Evolutionary conservation across 2,329 filamentous ascomycete genomes (phyloP).

Genomic region (Ceratocystis colombiana): DNA sequence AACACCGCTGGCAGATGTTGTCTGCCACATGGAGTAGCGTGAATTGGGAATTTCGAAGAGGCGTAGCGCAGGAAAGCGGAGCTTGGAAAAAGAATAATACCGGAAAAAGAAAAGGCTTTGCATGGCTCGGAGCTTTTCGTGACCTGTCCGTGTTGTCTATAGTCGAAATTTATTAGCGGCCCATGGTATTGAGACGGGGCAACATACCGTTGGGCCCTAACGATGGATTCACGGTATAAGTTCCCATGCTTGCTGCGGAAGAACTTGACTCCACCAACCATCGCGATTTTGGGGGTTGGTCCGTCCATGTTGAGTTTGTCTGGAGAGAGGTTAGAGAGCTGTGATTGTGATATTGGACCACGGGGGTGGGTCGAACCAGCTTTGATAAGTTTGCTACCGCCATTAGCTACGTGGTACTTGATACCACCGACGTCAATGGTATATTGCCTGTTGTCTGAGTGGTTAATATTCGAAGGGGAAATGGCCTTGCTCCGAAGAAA

Average conservation of each 20-base stretch:
- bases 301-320: slow-evolving; percentile 31
- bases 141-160: slow-evolving; percentile 38
- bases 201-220: slow-evolving; percentile 66
- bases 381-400: slow-evolving; percentile 74
- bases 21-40: slow-evolving; percentile 5
- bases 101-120: slow-evolving; percentile 59
- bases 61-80: slow-evolving; percentile 6
- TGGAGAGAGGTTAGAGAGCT: slow-evolving; percentile 39
- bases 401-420: slow-evolving; percentile 60
- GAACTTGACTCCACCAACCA: slow-evolving; percentile 69
- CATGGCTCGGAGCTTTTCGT: slow-evolving; percentile 66
- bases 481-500: slow-evolving; percentile 18
- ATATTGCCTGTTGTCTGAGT: slow-evolving; percentile 21
- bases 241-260: slow-evolving; percentile 81
- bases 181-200: slow-evolving; percentile 27
- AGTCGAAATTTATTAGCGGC: slow-evolving; percentile 38
- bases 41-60: slow-evolving; percentile 13
- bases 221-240: slow-evolving; percentile 64
- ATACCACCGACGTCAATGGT: slow-evolving; percentile 51
- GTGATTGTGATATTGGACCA: slow-evolving; percentile 29
- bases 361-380: slow-evolving; percentile 47
- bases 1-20: not conserved
- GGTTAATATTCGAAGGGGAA: slow-evolving; percentile 12
- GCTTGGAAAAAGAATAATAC: slow-evolving; percentile 44
- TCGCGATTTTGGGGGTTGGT: slow-evolving; percentile 62